Conservation (phyloP, 148 eudicot genomes). For the Amaranthus hypochondriacus region DNA sequence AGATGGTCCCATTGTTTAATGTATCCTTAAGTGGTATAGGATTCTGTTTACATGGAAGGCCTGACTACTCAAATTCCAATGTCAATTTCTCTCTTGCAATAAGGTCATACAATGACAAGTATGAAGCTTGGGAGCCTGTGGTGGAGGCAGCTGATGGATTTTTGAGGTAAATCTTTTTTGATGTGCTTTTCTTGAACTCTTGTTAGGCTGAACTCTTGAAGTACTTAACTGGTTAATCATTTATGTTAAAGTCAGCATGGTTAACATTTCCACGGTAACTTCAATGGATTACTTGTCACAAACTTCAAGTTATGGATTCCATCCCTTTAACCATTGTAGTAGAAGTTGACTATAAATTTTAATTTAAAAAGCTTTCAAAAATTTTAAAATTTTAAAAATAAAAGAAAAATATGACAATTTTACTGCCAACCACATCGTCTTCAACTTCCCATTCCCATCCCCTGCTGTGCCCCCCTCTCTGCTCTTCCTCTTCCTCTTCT, state of each 20-base stretch:
- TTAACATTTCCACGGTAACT: background rate
- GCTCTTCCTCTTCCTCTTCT: too few species aligned
- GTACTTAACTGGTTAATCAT: background rate
- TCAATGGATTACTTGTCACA: background rate
- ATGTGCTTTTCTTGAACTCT: background rate
- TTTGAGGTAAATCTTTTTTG: slow-evolving; percentile 52
- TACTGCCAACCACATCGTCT: too few species aligned
- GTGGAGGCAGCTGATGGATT: slow-evolving; percentile 91
- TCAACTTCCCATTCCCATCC: too few species aligned
- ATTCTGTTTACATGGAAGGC: slow-evolving; percentile 71
- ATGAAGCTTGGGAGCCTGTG: slow-evolving; percentile 94
- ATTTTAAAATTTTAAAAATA: too few species aligned
- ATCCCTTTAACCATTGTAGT: too few species aligned
- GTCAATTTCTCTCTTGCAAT: slow-evolving; percentile 78
- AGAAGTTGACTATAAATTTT: too few species aligned
- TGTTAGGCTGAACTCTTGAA: background rate
- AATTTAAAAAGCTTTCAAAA: too few species aligned
- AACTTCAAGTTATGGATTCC: too few species aligned
- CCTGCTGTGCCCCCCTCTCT: too few species aligned
- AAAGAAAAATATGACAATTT: too few species aligned
- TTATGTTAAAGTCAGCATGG: background rate
- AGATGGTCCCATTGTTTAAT: slow-evolving; percentile 93
- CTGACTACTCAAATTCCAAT: slow-evolving; percentile 55
- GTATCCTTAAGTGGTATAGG: slow-evolving; percentile 70
- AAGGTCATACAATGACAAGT: slow-evolving; percentile 92